phyloP scores from a whole-genome alignment of 2,329 filamentous ascomycete genomes.

The Aspergillus felis region DNA sequence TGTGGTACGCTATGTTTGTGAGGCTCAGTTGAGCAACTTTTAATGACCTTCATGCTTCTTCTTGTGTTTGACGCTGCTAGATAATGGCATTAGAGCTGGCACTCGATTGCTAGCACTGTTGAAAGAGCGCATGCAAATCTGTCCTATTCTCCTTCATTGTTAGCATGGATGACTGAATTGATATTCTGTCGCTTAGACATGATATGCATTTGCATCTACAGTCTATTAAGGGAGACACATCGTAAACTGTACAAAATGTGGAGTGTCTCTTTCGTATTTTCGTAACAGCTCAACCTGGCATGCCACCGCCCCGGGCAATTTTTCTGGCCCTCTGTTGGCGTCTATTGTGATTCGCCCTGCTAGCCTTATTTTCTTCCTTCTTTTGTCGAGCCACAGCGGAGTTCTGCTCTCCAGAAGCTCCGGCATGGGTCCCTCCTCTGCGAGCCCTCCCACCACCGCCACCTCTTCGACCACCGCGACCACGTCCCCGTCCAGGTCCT shows the following conservation, averaged over 20 bases:
- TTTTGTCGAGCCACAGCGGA: conserved; percentile 67
- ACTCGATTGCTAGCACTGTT: neutral
- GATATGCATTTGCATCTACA: neutral
- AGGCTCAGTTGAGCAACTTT: neutral
- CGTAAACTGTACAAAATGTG: neutral
- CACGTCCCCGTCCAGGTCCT: conserved; percentile 43
- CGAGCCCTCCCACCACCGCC: conserved; percentile 48
- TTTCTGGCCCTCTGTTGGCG: conserved; percentile 64
- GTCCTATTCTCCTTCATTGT: neutral
- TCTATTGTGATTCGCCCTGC: conserved; percentile 80
- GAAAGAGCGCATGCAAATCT: neutral
- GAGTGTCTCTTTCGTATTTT: neutral
- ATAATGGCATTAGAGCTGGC: neutral
- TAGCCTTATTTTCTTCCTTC: conserved; percentile 80
- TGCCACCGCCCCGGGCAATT: conserved; percentile 54
- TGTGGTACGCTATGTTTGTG: neutral
- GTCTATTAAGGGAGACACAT: neutral
- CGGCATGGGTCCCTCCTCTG: conserved; percentile 51
- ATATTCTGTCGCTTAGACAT: neutral
- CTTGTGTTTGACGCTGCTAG: neutral
- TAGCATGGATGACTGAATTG: neutral
- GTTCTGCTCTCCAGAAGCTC: conserved; percentile 61
- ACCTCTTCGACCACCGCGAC: conserved; percentile 48
- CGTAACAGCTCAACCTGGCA: conserved; percentile 24
- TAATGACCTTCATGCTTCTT: neutral